Percentiles rank a stretch among this genome's conserved stretches.
These are phyloP conservation scores for Nematocida sp. DNA, from an alignment of 371 early-diverging fungal genomes.

Conservation along the genomic window DNA sequence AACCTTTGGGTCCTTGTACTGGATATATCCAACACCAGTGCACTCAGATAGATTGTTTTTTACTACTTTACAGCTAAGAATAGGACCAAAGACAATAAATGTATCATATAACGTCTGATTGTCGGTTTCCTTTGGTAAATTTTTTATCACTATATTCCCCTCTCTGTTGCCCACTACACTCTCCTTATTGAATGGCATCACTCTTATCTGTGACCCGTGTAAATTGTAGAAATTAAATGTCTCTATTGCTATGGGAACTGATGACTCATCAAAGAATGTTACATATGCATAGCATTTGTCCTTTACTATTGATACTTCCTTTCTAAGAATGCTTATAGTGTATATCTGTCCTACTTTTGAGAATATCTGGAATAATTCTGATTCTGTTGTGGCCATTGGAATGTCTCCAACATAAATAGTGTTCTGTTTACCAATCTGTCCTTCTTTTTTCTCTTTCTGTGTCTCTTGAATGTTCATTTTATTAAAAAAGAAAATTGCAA, in stretches of 20 bases:
- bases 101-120: conserved; percentile 89
- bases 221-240: conserved; percentile 65
- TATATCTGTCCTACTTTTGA: conserved; percentile 54
- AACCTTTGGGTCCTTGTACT: conserved; percentile 63
- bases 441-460: conserved; percentile 46
- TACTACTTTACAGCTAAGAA: conserved; percentile 94
- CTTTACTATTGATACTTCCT: neutral
- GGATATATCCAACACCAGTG: conserved; percentile 69
- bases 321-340: conserved; percentile 57
- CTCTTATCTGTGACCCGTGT: conserved; percentile 64
- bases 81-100: conserved; percentile 93
- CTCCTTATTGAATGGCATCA: conserved; percentile 59
- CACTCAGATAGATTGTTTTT: conserved; percentile 72
- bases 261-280: conserved; percentile 61
- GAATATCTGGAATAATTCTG: conserved; percentile 67
- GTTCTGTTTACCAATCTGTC: conserved; percentile 23
- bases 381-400: conserved; percentile 59
- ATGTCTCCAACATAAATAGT: conserved; percentile 68
- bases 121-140: conserved; percentile 73
- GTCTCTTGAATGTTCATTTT: conserved; percentile 37
- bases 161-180: conserved; percentile 41
- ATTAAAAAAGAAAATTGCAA: conserved; percentile 43
- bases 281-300: conserved; percentile 68
- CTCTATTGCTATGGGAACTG: conserved; percentile 61
- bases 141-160: conserved; percentile 99